Evolutionary conservation across 768 basidiomycete genomes (phyloP), one percentile per base, ranked within the genome.

Genomic region (Phanerochaete carnosa): DNA sequence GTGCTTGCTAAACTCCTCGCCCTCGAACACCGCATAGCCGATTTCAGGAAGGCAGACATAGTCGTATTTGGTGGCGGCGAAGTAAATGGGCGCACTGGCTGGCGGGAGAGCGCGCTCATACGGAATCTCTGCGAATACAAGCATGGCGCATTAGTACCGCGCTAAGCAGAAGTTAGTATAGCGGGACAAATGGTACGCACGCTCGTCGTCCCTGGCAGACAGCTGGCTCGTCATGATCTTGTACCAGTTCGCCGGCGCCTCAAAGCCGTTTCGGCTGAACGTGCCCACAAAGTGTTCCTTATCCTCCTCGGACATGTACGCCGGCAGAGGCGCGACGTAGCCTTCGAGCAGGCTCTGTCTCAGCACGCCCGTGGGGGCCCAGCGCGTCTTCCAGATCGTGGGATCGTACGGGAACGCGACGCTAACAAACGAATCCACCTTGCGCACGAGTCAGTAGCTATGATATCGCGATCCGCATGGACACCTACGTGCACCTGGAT

Each of bases 231-330:
- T 37, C 62, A 68, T 69, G 58, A 67, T 68, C 39, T 60, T 70
- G 68, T 79, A 80, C 74, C 75, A 80, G 60, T 69, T 71, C 56
- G 76, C 66, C 22, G 77, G 70, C 13, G 69, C 73, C 23, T 53
- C 55, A 51, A 80, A 55, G 7, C 79, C 74, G 4, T 73, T 70
- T 30, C 69, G 58, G 25, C 62, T 60, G 8, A 78, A 63, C 4
- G 67, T 69, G 11, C 66, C 52, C 28, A 67, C 65, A 57, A 70
- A 68, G 26, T 67, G 68, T 45, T 73, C 66, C 43, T 69, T 68
- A 52, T 68, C 77, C 66, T 75, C 72, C 6, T 68, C 60, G 3
- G 71, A 72, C 49, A 79, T 30, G 66, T 74, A 80, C 9, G 68
- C 32, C 1, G 72, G 56, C 0, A 60, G 66, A 35, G 62, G 73